Percentiles rank a stretch among this genome's conserved stretches.
Conservation (phyloP, 495 filamentous ascomycete species). For the Neurospora tetraspora region DNA sequence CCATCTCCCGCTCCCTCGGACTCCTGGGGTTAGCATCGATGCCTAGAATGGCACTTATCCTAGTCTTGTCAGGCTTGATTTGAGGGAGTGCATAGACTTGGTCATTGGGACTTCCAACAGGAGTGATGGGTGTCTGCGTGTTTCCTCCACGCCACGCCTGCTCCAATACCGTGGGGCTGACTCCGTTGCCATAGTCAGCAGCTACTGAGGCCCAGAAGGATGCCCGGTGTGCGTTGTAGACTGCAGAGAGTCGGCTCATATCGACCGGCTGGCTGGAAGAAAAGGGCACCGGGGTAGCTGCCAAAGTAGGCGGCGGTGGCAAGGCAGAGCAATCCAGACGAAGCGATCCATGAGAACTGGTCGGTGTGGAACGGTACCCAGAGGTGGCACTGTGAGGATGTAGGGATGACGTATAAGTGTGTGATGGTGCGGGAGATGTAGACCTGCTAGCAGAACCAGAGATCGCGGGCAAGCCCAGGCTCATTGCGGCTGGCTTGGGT, state of each 20-base stretch:
- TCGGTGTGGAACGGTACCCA: slow-evolving; percentile 18
- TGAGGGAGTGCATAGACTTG: slow-evolving; percentile 21
- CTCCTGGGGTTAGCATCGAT: slow-evolving; percentile 43
- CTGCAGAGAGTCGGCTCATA: slow-evolving; percentile 52
- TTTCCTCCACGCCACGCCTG: slow-evolving; percentile 52
- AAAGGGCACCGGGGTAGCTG: slow-evolving; percentile 12
- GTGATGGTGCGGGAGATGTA: slow-evolving; percentile 23
- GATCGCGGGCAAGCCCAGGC: slow-evolving; percentile 26
- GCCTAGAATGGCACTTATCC: slow-evolving; percentile 44
- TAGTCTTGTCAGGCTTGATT: slow-evolving; percentile 34
- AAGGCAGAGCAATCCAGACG: slow-evolving; percentile 43
- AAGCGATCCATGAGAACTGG: slow-evolving; percentile 23
- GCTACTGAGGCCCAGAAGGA: slow-evolving; percentile 67
- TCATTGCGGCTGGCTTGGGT: slow-evolving; percentile 47
- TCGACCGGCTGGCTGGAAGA: slow-evolving; percentile 41
- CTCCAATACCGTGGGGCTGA: slow-evolving; percentile 55
- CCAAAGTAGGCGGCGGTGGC: slow-evolving; percentile 25
- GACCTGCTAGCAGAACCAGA: slow-evolving; percentile 7
- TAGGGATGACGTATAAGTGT: slow-evolving; percentile 26
- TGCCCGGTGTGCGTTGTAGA: slow-evolving; percentile 58
- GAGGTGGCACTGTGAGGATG: slow-evolving; percentile 20
- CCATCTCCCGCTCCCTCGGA: slow-evolving; percentile 43
- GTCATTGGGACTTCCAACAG: slow-evolving; percentile 34
- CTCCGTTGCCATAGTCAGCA: slow-evolving; percentile 54
- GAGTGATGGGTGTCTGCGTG: slow-evolving; percentile 35